A percentile compares a stretch with the other conserved stretches of the same genome.
phyloP scores from a whole-genome alignment of 1,284 basidiomycete species.

The Ceratobasidium sp. region DNA sequence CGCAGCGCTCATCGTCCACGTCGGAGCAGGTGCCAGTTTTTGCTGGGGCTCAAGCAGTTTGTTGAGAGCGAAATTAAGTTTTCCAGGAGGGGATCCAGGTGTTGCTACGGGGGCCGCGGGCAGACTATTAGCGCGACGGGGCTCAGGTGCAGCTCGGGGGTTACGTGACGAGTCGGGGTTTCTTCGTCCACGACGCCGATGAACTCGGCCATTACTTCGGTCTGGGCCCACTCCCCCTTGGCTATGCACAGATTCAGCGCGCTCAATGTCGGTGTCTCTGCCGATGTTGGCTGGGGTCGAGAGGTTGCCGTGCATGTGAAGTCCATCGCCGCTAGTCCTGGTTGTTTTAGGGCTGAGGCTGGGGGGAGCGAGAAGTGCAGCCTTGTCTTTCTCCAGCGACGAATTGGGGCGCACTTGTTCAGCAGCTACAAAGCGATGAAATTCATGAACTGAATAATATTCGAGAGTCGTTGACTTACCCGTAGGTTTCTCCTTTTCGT shows the following conservation, averaged over 20 bases:
- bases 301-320: conserved; percentile 22
- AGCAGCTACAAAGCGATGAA: neutral
- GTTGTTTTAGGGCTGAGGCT: conserved; percentile 31
- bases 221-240: conserved; percentile 14
- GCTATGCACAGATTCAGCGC: conserved; percentile 20
- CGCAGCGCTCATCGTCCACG: conserved; percentile 36
- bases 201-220: neutral
- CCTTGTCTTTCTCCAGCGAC: conserved; percentile 26
- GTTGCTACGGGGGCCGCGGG: conserved; percentile 17
- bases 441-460: neutral
- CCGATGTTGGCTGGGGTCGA: conserved; percentile 34
- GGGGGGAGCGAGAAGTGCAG: conserved; percentile 30
- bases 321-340: conserved; percentile 20
- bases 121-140: conserved; percentile 34
- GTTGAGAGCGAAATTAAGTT: conserved; percentile 28
- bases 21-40: conserved; percentile 39
- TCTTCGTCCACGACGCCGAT: conserved; percentile 6
- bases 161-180: conserved; percentile 16
- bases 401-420: conserved; percentile 24
- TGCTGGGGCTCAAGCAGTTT: conserved; percentile 39
- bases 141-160: neutral
- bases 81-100: neutral
- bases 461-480: neutral
- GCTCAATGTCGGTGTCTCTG: conserved; percentile 8
- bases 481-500: conserved; percentile 17